Conservation (phyloP, 192 early-diverging fungal species). For the Diversispora eburnea region DNA sequence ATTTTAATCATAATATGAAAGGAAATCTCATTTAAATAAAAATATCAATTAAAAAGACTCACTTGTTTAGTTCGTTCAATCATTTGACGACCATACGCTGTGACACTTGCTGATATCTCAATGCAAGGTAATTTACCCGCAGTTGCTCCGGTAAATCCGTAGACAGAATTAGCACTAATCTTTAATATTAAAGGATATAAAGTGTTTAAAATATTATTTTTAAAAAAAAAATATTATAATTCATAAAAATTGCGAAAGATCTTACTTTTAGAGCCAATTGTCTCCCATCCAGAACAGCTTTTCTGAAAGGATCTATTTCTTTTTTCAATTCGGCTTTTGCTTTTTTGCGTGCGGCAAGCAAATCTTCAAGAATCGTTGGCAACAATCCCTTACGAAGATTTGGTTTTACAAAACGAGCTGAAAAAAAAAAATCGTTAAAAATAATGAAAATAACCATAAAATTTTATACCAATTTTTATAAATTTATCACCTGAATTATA, state of each 20-base stretch:
- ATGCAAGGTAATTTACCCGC: conserved; percentile 89
- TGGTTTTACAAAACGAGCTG: conserved; percentile 84
- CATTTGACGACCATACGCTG: conserved; percentile 94
- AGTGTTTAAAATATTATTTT: neutral
- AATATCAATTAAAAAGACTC: neutral
- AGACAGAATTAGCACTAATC: conserved; percentile 95
- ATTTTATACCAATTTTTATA: neutral
- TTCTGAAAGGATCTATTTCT: conserved; percentile 93
- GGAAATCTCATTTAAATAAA: neutral
- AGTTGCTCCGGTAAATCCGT: conserved; percentile 95
- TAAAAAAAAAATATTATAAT: conserved; percentile 19
- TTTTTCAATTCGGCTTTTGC: conserved; percentile 93
- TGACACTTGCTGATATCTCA: conserved; percentile 90
- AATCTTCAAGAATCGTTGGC: conserved; percentile 84
- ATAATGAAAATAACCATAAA: neutral
- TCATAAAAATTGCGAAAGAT: conserved; percentile 5
- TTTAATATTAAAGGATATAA: conserved; percentile 19
- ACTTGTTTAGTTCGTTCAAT: conserved; percentile 83
- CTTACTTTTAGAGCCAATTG: conserved; percentile 88
- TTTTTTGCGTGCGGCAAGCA: conserved; percentile 86
- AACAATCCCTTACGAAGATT: conserved; percentile 74
- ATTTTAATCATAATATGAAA: conserved; percentile 16
- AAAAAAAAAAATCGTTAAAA: neutral
- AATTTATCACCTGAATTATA: conserved; percentile 62
- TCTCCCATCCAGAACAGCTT: conserved; percentile 91